Conservation (phyloP, 768 basidiomycete species). For the Boletus patriciae region DNA sequence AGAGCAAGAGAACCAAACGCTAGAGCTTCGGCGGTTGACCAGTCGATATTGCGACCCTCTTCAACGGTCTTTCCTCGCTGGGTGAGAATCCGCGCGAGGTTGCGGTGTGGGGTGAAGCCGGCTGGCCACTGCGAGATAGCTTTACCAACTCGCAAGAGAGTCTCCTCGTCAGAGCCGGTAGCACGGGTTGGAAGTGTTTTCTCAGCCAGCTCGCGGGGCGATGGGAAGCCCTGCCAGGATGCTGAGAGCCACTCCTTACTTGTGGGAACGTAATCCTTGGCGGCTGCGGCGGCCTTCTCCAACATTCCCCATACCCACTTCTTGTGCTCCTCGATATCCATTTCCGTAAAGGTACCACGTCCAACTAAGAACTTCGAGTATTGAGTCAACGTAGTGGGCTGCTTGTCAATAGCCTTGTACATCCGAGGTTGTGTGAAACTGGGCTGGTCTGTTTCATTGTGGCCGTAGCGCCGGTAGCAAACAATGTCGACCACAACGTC, state of each 20-base stretch:
- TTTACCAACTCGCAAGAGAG: constrained; percentile 81
- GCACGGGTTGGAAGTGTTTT: constrained; percentile 85
- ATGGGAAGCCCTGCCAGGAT: constrained; percentile 98
- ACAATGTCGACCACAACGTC: constrained; percentile 99
- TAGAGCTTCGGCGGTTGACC: constrained; percentile 97
- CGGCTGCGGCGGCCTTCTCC: constrained; percentile 89
- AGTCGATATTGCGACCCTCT: constrained; percentile 92
- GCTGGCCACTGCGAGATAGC: constrained; percentile 83
- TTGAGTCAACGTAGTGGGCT: constrained; percentile 87
- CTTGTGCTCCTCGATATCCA: constrained; percentile 97
- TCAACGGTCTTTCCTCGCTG: constrained; percentile 88
- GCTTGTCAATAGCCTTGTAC: constrained; percentile 96
- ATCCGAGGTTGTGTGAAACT: constrained; percentile 98
- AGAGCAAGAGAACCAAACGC: constrained; percentile 93
- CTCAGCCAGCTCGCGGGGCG: constrained; percentile 93
- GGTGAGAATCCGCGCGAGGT: constrained; percentile 88
- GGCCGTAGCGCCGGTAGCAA: constrained; percentile 98
- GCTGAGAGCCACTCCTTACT: constrained; percentile 97
- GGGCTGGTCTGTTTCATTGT: constrained; percentile 99
- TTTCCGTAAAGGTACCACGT: constrained; percentile 91
- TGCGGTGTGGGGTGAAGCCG: constrained; percentile 86
- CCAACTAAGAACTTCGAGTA: constrained; percentile 90
- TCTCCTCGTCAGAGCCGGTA: constrained; percentile 77
- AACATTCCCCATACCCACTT: constrained; percentile 99
- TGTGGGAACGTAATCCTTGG: constrained; percentile 94